A percentile compares a stretch with the other conserved stretches of the same genome.
Conservation (phyloP, 2,329 filamentous ascomycete species). For the Aspergillus sp. region DNA sequence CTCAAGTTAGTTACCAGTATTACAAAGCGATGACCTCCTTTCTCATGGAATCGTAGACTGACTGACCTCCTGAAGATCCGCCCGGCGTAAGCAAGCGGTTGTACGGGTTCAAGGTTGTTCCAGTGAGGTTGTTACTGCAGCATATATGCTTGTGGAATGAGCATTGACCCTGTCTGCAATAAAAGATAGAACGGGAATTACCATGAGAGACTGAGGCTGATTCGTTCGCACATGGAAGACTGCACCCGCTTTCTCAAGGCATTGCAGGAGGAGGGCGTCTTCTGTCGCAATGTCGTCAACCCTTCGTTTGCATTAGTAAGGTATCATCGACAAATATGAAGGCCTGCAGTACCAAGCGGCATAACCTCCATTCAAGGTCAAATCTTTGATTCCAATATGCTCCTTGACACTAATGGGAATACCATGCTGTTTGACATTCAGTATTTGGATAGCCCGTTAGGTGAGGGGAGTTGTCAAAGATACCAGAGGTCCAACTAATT, state of each 20-base stretch:
- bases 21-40: too few relatives aligned
- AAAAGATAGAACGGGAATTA: slow-evolving; percentile 10
- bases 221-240: slow-evolving; percentile 47
- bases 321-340: background rate
- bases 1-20: too few relatives aligned
- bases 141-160: slow-evolving; percentile 31
- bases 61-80: slow-evolving; percentile 41
- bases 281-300: slow-evolving; percentile 35
- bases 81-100: slow-evolving; percentile 42
- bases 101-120: slow-evolving; percentile 41
- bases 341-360: slow-evolving; percentile 29
- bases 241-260: slow-evolving; percentile 39
- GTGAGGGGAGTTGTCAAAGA: slow-evolving; percentile 1
- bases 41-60: too few relatives aligned
- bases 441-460: background rate
- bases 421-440: slow-evolving; percentile 40
- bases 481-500: slow-evolving; percentile 49
- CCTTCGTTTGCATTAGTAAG: slow-evolving; percentile 22
- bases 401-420: slow-evolving; percentile 62
- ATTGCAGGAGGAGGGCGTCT: slow-evolving; percentile 35
- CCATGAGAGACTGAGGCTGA: slow-evolving; percentile 43
- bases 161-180: background rate
- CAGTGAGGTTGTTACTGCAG: slow-evolving; percentile 44
- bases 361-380: slow-evolving; percentile 36
- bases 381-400: slow-evolving; percentile 59